Evolutionary conservation across 2,329 filamentous ascomycete genomes (phyloP), one percentile per base, ranked within the genome.

Genomic region (Domatiomyces catenatus): DNA sequence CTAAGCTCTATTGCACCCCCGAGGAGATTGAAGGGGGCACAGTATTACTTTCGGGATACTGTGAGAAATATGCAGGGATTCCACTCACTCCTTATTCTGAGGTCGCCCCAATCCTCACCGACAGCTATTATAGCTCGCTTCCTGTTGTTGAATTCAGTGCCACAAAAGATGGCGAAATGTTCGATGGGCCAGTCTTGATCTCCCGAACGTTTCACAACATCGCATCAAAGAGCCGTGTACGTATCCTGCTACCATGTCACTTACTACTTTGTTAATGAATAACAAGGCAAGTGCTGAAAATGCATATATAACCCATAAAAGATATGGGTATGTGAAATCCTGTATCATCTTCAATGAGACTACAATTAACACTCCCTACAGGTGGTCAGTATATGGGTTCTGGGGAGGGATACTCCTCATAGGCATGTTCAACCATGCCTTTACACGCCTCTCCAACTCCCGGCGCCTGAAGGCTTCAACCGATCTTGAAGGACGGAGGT

Each of bases 321-420:
- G 59, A 52, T 68, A 64, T 51, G 64, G 67, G 67, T 69, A 59
- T 48, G 64, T 53, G 45, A 24, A 17, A 8, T 18, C 15, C 42
- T 36, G 4, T n/a, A 18, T 19, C 12, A n/a, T 15, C 15, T 8
- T 39, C 42, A n/a, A 20, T 19, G 28, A 48, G 3, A 47, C 32
- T 18, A 24, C 18, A 42, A 28, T 24, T 44, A 42, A 19, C 8
- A 18, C n/a, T 49, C 6, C 8, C 15, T 28, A 24, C 22, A 64
- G 62, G 18, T 62, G 60, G 50, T 45, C 59, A 12, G 60, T 64
- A 1, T 67, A 69, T 50, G 61, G 59, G 0, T 71, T 69, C 52
- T 72, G 69, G 69, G 62, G 59, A 1, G 48, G 48, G 3, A 60
- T 69, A 2, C 48, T 71, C 2, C 47, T 61, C 0, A 32, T 65